A percentile compares a stretch with the other conserved stretches of the same genome.
Conservation (phyloP, 23 red algal species). For the Agarophyton chilense region DNA sequence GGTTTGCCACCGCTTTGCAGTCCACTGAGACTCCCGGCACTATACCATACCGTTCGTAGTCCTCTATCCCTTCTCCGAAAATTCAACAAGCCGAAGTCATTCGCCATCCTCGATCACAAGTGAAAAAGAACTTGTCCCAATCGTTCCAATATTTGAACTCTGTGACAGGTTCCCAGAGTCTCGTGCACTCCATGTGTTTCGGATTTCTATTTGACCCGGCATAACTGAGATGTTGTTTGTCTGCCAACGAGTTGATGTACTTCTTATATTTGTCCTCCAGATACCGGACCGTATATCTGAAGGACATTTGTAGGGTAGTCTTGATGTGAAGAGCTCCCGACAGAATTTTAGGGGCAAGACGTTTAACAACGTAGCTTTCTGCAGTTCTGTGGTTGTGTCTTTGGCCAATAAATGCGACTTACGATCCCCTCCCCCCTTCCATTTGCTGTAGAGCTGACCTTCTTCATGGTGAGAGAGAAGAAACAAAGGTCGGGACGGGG, state of each 20-base stretch:
- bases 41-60: constrained; percentile 25
- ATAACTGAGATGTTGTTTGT: neutral
- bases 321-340: no score
- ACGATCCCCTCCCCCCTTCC: no score
- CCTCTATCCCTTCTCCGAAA: constrained; percentile 10
- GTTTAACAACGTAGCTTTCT: no score
- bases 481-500: no score
- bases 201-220: neutral
- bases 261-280: neutral
- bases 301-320: neutral
- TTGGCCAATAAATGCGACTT: no score
- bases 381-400: no score
- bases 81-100: constrained; percentile 25
- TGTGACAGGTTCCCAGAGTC: neutral
- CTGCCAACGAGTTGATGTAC: neutral
- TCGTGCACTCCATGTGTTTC: constrained; percentile 13
- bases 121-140: constrained; percentile 7
- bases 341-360: no score
- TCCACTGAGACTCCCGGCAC: neutral
- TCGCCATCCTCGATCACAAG: neutral
- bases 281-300: neutral
- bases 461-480: no score
- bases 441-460: no score
- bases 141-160: neutral
- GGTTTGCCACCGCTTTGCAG: constrained; percentile 14